A percentile compares a stretch with the other conserved stretches of the same genome.
Conservation (phyloP, 1,284 basidiomycete genomes). For the Microbotryum violaceum region DNA sequence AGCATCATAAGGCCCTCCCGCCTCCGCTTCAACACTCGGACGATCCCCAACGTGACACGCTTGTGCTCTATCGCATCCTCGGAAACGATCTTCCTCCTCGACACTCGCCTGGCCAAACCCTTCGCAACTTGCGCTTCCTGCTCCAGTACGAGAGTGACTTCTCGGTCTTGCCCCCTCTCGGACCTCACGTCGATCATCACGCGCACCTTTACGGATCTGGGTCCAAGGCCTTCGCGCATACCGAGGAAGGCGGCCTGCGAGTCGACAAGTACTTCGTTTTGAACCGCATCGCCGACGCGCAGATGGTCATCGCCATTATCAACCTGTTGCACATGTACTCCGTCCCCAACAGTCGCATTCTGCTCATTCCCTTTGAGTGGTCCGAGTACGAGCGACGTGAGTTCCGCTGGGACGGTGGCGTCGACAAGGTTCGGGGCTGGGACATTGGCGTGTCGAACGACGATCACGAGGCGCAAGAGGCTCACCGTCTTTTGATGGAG, state of each 20-base stretch:
- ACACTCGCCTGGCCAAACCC: conserved; percentile 37
- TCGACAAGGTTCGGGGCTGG: conserved; percentile 32
- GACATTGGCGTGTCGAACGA: conserved; percentile 25
- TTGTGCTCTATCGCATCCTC: conserved; percentile 38
- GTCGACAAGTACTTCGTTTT: conserved; percentile 39
- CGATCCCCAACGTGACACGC: conserved; percentile 35
- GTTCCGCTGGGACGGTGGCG: conserved; percentile 36
- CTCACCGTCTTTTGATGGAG: conserved; percentile 12
- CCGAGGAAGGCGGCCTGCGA: conserved; percentile 28
- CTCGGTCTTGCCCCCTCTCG: conserved; percentile 27
- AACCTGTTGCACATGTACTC: conserved; percentile 33
- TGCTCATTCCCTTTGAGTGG: conserved; percentile 37
- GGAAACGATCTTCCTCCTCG: conserved; percentile 40
- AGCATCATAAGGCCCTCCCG: conserved; percentile 23
- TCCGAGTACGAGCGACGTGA: conserved; percentile 32
- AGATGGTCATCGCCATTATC: conserved; percentile 33
- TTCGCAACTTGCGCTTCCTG: conserved; percentile 38
- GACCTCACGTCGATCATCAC: conserved; percentile 25
- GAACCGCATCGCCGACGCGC: conserved; percentile 36
- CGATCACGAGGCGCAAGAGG: conserved; percentile 9
- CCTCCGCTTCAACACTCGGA: conserved; percentile 26
- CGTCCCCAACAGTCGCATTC: conserved; percentile 32
- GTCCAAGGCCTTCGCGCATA: conserved; percentile 10
- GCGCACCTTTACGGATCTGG: conserved; percentile 27
- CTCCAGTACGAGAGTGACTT: conserved; percentile 37